Base-by-base conservation (phyloP, 2,329 filamentous ascomycete genomes). In the Chaetomium strumarium region DNA sequence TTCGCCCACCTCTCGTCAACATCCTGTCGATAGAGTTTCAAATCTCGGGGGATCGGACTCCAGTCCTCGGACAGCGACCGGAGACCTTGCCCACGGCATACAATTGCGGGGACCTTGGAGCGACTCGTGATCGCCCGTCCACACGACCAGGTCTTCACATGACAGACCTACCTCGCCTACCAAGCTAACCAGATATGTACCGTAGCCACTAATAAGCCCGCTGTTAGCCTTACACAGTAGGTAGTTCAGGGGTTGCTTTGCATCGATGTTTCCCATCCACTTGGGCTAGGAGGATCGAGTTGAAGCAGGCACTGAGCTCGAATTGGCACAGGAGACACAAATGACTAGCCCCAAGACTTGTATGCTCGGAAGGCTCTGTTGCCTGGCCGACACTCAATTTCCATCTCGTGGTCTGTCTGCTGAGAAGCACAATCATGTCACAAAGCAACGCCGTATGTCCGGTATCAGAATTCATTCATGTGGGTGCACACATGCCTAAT, bases 381-480 rank as follows among this genome's bases (percentile, higher is more conserved):
- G 38, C 33, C 38, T 38, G 13, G 29, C 48, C 52, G 48, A 51
- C 37, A 47, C 16, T 51, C 38, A 13, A 47, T 49, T 55, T 20
- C 36, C n/a, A 44, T 44, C 38, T 47, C 47, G 44, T 48, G 33
- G 24, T 45, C 30, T 42, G 41, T n/a, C 49, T 49, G 34, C 29
- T 34, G 20, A 37, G 43, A 47, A 46, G 30, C 48, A 52, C 37
- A 41, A 51, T 42, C 47, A 49, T 55, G 48, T 55, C 52, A 57
- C 55, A 55, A 53, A 58, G 48, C 44, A 55, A 55, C 11, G 46
- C 46, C 48, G 46, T 50, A 46, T 48, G 49, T 55, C 58, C 58
- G 61, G 60, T 62, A 62, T 60, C 60, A 60, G 59, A 61, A 57
- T 63, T 62, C 59, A 63, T 63, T 63, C 48, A 57, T 57, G 60